phyloP scores from a whole-genome alignment of 139 green algal genomes.

The Penium margaritaceum region DNA sequence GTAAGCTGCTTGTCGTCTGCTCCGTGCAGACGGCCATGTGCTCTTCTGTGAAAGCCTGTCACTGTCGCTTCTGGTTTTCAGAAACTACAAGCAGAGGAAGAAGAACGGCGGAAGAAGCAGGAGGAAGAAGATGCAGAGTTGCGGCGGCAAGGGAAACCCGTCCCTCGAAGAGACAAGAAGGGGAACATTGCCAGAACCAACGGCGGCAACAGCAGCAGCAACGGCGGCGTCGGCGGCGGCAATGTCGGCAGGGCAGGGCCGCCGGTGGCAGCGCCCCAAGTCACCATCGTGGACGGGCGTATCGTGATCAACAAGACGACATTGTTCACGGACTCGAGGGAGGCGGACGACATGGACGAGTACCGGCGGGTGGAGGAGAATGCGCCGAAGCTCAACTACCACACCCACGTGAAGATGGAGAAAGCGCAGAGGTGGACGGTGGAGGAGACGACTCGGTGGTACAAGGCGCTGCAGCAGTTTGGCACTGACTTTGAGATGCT shows the following conservation, averaged over 20 bases:
- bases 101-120: too few species aligned
- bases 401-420: constrained; percentile 31
- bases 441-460: constrained; percentile 49
- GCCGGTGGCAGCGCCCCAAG: constrained; percentile 19
- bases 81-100: too few species aligned
- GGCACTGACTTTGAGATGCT: not conserved
- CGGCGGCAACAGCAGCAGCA: too few species aligned
- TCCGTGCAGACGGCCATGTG: too few species aligned
- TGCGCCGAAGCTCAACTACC: constrained; percentile 32
- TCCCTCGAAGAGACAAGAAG: too few species aligned
- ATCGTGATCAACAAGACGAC: constrained; percentile 40
- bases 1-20: too few species aligned
- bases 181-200: too few species aligned
- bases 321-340: constrained; percentile 1
- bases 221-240: too few species aligned
- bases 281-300: constrained; percentile 33
- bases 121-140: too few species aligned
- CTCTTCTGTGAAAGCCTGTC: too few species aligned
- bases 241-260: not conserved
- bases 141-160: too few species aligned
- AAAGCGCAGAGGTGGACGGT: constrained; percentile 40
- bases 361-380: constrained; percentile 45
- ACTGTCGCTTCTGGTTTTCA: too few species aligned
- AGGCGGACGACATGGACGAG: not conserved
- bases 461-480: constrained; percentile 32